Percentiles rank a stretch among this genome's conserved stretches.
Evolutionary conservation across 106 monocot genomes (phyloP).

Genomic region (Allium sativum): DNA sequence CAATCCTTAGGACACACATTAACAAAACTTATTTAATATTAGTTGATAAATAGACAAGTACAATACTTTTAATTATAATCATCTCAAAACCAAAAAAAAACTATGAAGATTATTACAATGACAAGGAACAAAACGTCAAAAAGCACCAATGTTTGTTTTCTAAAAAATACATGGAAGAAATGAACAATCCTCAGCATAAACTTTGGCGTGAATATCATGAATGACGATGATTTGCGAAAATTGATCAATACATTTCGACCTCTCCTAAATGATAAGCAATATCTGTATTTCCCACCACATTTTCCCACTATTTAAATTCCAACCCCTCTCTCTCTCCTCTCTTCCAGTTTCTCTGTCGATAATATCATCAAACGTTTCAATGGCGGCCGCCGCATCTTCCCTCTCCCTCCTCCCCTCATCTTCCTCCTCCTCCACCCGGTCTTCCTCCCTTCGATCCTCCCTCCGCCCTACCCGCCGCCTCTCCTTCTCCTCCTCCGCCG

Average conservation of each 20-base stretch:
- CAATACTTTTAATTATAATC: too few species aligned
- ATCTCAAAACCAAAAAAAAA: too few species aligned
- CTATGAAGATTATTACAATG: too few species aligned
- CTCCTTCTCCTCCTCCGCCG: constrained; percentile 36
- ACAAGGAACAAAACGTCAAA: too few species aligned
- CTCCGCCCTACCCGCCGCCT: constrained; percentile 24
- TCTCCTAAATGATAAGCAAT: constrained; percentile 48
- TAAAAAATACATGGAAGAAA: too few species aligned
- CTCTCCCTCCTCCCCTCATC: constrained; percentile 35
- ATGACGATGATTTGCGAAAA: too few species aligned
- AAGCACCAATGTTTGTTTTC: too few species aligned
- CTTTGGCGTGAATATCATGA: too few species aligned
- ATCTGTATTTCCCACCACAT: constrained; percentile 6
- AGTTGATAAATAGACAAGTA: too few species aligned
- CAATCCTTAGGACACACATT: too few species aligned
- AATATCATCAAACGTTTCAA: constrained; percentile 37
- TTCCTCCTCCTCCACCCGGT: constrained; percentile 24
- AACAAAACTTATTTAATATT: too few species aligned
- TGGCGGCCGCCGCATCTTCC: constrained; percentile 37
- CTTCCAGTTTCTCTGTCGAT: background rate
- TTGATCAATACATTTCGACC: constrained; percentile 19
- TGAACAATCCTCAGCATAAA: too few species aligned
- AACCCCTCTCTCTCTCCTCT: background rate
- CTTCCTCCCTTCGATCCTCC: constrained; percentile 9
- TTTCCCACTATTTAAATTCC: constrained; percentile 19